These are phyloP conservation scores for Nemophila menziesii DNA, from an alignment of 257 asterid genomes.

Conservation along the genomic window DNA sequence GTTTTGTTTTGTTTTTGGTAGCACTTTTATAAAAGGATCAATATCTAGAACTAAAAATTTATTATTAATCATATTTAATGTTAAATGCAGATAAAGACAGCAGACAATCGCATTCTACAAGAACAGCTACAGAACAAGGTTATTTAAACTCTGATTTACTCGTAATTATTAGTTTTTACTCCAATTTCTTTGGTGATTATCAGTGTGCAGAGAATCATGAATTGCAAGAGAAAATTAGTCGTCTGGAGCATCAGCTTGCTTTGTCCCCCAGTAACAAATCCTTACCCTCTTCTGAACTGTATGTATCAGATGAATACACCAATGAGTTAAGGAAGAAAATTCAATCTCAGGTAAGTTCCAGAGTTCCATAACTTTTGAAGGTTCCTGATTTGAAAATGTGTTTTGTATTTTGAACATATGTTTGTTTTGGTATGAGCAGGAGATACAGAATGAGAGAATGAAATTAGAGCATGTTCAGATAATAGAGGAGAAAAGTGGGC, in stretches of 20 bases:
- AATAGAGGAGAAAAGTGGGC: constrained; percentile 78
- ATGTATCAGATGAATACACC: constrained; percentile 40
- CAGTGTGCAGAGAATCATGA: constrained; percentile 78
- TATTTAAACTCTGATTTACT: neutral
- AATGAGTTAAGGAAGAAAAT: constrained; percentile 60
- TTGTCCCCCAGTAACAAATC: constrained; percentile 30
- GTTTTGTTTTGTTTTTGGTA: constrained; percentile 2
- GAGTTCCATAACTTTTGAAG: neutral
- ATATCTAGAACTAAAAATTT: neutral
- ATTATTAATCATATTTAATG: constrained; percentile 2
- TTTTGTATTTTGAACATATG: neutral
- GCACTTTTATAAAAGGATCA: neutral
- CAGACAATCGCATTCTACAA: constrained; percentile 89
- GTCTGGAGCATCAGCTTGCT: constrained; percentile 64
- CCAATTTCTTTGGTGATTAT: constrained; percentile 15
- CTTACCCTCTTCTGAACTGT: constrained; percentile 18
- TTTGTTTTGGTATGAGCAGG: constrained; percentile 32
- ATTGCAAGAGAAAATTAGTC: constrained; percentile 42
- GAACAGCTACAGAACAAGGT: constrained; percentile 94
- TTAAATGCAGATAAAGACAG: constrained; percentile 71
- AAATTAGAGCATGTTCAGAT: constrained; percentile 68
- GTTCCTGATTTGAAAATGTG: neutral
- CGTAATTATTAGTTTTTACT: neutral
- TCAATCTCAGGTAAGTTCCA: constrained; percentile 61
- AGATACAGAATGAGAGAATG: constrained; percentile 66